Base-by-base conservation (phyloP, 495 filamentous ascomycete genomes). In the Talaromyces thailandensis region DNA sequence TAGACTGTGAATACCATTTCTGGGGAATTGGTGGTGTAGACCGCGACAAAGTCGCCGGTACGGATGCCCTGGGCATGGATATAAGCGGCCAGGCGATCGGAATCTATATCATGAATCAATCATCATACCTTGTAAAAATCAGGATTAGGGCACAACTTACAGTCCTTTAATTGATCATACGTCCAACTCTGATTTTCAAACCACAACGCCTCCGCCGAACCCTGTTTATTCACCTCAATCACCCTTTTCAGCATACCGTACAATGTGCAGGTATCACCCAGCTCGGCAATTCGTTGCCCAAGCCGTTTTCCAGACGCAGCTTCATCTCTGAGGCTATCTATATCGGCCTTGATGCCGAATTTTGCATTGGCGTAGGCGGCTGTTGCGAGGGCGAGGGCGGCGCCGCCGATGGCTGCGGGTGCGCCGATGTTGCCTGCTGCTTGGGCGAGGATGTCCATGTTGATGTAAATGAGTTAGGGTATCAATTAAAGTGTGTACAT, bases 1-100 rank as follows among this genome's bases (percentile, higher is more conserved):
- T 94, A 85, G 73, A 88, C 85, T 3, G 90, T 60, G 68, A 95
- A 89, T 2, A 96, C 71, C 72, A 96, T 93, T 32, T 86, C 81
- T 8, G 90, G 88, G n/a, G 84, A 89, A 68, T 98, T 98, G 21
- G 75, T 78, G 11, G 71, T 80, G 62, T 78, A 83, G 1, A 82
- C 75, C 9, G 69, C 76, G 25, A 82, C 74, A 51, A 72, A 74
- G 57, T 82, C 79, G 0, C 73, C 75, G 0, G 72, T 21, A 18
- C 67, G 65, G 12, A 82, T 61, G 16, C 68, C 74, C 55, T 74
- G 69, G 5, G 64, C 65, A 48, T 74, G 70, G 21, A 81, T 67
- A 26, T 76, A 64, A 35, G 75, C 75, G 25, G 80, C 79, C 62
- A 81, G 69, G 55, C 74, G 71, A 67, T 80, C 74, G 40, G 74